Evolutionary conservation across 352 stramenopile species (phyloP).

Genomic region (Bremia lactucae): DNA sequence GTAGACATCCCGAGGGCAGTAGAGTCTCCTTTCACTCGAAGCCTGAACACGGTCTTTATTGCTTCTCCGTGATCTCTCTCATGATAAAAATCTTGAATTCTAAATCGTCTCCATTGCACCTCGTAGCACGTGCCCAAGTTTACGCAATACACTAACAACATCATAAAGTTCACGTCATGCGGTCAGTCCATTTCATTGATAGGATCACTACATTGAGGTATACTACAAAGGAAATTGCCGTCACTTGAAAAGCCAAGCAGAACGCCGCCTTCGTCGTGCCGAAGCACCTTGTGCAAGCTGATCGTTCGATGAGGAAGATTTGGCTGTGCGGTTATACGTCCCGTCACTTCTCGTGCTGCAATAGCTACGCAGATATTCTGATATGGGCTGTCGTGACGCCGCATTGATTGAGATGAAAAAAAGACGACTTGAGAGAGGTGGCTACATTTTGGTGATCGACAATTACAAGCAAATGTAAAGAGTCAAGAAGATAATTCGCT

Average conservation of each 20-base stretch:
- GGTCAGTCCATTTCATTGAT: neutral
- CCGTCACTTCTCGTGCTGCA: constrained; percentile 5
- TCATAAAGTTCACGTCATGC: neutral
- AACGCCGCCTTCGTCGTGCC: constrained; percentile 31
- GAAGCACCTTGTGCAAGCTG: constrained; percentile 25
- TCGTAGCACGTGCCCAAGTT: constrained; percentile 24
- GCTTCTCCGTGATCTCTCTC: constrained; percentile 4
- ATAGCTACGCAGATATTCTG: constrained; percentile 5
- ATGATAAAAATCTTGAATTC: constrained; percentile 8
- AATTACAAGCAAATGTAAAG: too few relatives aligned
- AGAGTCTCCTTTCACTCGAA: constrained; percentile 11
- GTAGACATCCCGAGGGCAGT: constrained; percentile 12
- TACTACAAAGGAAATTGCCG: constrained; percentile 45
- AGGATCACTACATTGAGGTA: neutral
- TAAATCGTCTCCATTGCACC: constrained; percentile 39
- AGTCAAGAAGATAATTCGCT: too few relatives aligned
- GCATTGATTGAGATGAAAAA: neutral
- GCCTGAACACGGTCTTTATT: constrained; percentile 7
- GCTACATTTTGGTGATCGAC: constrained; percentile 1
- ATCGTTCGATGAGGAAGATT: constrained; percentile 5
- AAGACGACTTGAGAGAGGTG: neutral
- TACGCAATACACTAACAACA: constrained; percentile 37
- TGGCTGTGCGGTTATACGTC: neutral
- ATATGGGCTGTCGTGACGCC: neutral
- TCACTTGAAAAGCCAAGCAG: constrained; percentile 64